Base-by-base conservation (phyloP, 2,329 filamentous ascomycete genomes). In the Dactylella cylindrospora region DNA sequence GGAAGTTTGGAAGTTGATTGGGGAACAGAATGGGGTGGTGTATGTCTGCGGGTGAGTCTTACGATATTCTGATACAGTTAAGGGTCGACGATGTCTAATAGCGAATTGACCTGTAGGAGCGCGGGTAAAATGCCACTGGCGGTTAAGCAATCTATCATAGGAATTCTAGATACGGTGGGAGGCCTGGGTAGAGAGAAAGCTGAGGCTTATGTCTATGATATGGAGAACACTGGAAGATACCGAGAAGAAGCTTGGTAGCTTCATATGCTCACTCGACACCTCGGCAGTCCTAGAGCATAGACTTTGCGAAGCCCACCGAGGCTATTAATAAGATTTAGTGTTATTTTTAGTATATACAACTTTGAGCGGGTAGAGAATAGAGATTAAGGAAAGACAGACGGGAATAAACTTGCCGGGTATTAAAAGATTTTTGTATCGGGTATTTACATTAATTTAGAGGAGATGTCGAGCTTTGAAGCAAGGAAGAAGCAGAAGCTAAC, bases 201-300 rank as follows among this genome's bases (percentile, higher is more conserved):
- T 0, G 82, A 84, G 68, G 73, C 69, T 19, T 80, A 79, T 69
- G 65, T 86, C 8, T 73, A 74, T 19, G 69, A 66, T 3, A 78
- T 86, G 78, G 83, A 86, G 72, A 84, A 79, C 70, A 73, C 70
- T 17, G 82, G 81, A 8, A 73, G 80, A 54, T 86, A 84, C 71
- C 81, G 80, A 68, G 83, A 86, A 69, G 84, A 87, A 73, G 87
- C 84, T 5, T 87, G 84, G 84, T 86, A 72, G 31, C 35, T 23
- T 29, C 25, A 8, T n/a, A n/a, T n/a, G n/a, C n/a, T n/a, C n/a
- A n/a, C n/a, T n/a, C n/a, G n/a, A n/a, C n/a, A n/a, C n/a, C n/a
- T n/a, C n/a, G n/a, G n/a, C n/a, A n/a, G n/a, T n/a, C n/a, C n/a
- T n/a, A n/a, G n/a, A n/a, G n/a, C n/a, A n/a, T n/a, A n/a, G n/a